These are phyloP conservation scores for Pichia sp. DNA, from an alignment of 1,139 yeast species.

Conservation along the genomic window DNA sequence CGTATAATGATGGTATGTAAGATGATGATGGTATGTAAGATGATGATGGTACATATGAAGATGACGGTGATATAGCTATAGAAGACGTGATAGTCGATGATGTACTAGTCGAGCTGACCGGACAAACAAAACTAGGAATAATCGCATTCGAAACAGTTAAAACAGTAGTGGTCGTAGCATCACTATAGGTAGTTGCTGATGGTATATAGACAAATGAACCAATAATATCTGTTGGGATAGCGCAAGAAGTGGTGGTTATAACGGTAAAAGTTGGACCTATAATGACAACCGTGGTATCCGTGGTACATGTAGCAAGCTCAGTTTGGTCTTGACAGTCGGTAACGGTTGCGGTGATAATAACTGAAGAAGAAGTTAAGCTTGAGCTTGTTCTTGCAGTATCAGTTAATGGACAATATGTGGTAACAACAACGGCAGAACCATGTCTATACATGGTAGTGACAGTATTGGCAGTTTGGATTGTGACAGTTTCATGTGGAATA, in stretches of 20 bases:
- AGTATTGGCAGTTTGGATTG: constrained; percentile 10
- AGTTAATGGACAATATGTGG: constrained; percentile 23
- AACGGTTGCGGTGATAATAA: constrained; percentile 14
- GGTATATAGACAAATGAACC: constrained; percentile 4
- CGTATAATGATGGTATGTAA: not conserved
- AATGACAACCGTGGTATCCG: constrained; percentile 3
- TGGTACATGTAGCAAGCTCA: constrained; percentile 2
- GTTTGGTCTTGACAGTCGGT: constrained; percentile 19
- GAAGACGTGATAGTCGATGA: not conserved
- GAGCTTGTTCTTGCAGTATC: constrained; percentile 5
- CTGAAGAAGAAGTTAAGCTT: not conserved
- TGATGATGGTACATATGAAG: not conserved
- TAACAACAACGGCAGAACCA: constrained; percentile 16
- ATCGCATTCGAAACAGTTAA: constrained; percentile 11
- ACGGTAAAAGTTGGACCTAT: constrained; percentile 15
- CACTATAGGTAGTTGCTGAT: not conserved
- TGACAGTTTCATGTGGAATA: constrained; percentile 2
- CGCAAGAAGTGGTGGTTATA: constrained; percentile 11
- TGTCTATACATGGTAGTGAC: constrained; percentile 8
- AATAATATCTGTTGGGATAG: constrained; percentile 2
- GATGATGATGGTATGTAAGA: not conserved
- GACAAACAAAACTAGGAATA: constrained; percentile 11
- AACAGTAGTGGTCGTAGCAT: constrained; percentile 3
- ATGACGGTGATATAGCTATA: not conserved
- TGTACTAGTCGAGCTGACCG: not conserved